Evolutionary conservation across 495 filamentous ascomycete genomes (phyloP).

Genomic region (Pseudevernia furfuracea): DNA sequence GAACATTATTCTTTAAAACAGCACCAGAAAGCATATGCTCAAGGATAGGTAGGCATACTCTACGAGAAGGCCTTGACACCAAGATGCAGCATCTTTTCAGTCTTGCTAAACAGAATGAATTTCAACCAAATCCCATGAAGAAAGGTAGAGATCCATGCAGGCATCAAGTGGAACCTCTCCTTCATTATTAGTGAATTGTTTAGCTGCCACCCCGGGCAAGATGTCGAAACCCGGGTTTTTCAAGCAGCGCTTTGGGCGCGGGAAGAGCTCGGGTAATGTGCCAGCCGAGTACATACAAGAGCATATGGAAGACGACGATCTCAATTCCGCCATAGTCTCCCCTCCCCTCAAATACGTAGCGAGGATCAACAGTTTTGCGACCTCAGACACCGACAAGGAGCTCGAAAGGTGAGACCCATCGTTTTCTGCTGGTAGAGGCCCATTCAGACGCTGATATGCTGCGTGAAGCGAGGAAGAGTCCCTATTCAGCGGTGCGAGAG

Average conservation of each 20-base stretch:
- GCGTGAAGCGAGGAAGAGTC: not conserved
- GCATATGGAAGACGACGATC: slow-evolving; percentile 11
- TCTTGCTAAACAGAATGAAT: too few relatives aligned
- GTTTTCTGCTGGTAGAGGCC: too few relatives aligned
- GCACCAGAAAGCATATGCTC: too few relatives aligned
- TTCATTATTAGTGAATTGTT: not conserved
- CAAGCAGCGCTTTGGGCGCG: not conserved
- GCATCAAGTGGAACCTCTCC: not conserved
- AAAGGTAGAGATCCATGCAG: not conserved
- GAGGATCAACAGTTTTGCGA: slow-evolving; percentile 1
- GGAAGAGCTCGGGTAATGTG: not conserved
- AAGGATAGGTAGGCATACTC: too few relatives aligned
- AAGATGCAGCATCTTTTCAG: not conserved
- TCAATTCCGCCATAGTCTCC: slow-evolving; percentile 1
- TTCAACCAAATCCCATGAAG: not conserved
- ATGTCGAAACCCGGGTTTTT: not conserved
- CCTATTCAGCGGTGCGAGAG: not conserved
- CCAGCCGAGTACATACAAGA: slow-evolving; percentile 8
- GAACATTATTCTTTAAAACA: too few relatives aligned
- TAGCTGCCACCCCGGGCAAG: not conserved
- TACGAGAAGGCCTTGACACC: too few relatives aligned
- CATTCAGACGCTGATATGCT: not conserved
- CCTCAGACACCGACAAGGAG: not conserved
- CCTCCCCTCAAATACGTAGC: slow-evolving; percentile 8
- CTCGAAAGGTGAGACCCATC: not conserved